These are phyloP conservation scores for Phytophthora pluvialis DNA, from an alignment of 352 stramenopile species.

Conservation along the genomic window DNA sequence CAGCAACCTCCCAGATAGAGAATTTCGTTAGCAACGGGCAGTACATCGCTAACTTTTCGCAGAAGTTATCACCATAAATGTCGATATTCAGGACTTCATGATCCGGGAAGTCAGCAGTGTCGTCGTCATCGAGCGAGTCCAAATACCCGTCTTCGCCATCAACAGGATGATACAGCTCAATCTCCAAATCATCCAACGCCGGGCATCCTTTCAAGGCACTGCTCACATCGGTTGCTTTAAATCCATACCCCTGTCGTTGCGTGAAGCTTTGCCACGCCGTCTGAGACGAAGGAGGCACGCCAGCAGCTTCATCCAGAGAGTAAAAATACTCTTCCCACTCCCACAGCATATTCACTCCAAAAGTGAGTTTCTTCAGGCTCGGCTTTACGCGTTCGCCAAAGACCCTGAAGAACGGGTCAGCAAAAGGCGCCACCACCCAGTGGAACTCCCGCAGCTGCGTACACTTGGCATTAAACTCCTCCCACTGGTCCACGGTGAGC, in stretches of 20 bases:
- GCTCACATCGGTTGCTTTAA: conserved; percentile 34
- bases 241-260: conserved; percentile 25
- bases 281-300: neutral
- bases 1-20: conserved; percentile 43
- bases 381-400: conserved; percentile 49
- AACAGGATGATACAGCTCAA: conserved; percentile 51
- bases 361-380: conserved; percentile 35
- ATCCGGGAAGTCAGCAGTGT: conserved; percentile 28
- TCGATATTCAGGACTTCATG: conserved; percentile 41
- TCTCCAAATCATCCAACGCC: conserved; percentile 37
- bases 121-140: conserved; percentile 34
- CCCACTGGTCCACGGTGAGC: conserved; percentile 37
- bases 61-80: conserved; percentile 49
- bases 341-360: conserved; percentile 52
- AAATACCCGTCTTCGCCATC: conserved; percentile 29
- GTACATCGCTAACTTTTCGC: conserved; percentile 23
- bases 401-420: conserved; percentile 45
- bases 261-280: neutral
- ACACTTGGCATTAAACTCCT: conserved; percentile 44
- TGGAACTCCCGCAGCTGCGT: conserved; percentile 44
- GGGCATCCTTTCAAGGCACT: conserved; percentile 45
- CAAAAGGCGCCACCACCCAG: conserved; percentile 48
- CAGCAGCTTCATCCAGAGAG: conserved; percentile 19
- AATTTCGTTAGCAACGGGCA: conserved; percentile 38
- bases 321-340: conserved; percentile 46